A percentile compares a stretch with the other conserved stretches of the same genome.
phyloP scores from a whole-genome alignment of 192 early-diverging fungal genomes.

The Dissophora globulifera region DNA sequence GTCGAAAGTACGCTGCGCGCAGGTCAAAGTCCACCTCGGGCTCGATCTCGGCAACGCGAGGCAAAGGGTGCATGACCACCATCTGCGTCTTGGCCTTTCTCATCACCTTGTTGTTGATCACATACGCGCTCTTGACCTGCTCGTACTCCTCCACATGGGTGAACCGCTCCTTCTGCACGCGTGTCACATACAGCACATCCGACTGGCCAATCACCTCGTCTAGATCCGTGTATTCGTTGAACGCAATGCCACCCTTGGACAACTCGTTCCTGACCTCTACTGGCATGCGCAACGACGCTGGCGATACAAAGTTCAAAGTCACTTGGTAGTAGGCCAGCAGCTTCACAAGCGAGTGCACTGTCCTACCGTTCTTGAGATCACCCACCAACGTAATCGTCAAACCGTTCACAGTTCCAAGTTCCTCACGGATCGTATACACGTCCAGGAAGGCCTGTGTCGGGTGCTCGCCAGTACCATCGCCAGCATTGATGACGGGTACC shows the following conservation, averaged over 20 bases:
- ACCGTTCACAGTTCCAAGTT: conserved; percentile 95
- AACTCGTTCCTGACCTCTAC: conserved; percentile 81
- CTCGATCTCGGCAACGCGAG: conserved; percentile 93
- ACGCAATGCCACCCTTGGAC: conserved; percentile 57
- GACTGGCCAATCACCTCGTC: conserved; percentile 85
- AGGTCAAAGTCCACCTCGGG: conserved; percentile 98
- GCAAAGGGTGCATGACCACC: conserved; percentile 99
- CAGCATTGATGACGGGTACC: conserved; percentile 96
- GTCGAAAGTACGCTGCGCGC: conserved; percentile 97
- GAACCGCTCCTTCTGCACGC: conserved; percentile 98
- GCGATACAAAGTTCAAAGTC: conserved; percentile 93
- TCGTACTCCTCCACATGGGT: conserved; percentile 81
- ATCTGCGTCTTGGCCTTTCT: conserved; percentile 92
- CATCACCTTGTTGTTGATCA: conserved; percentile 90
- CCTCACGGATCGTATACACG: conserved; percentile 74
- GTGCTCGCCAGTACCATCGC: conserved; percentile 98
- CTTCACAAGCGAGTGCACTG: conserved; percentile 94
- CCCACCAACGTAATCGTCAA: conserved; percentile 95
- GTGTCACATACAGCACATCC: conserved; percentile 97
- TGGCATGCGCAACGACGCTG: conserved; percentile 85
- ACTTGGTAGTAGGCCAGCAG: conserved; percentile 92
- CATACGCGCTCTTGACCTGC: conserved; percentile 74
- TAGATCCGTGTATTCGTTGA: conserved; percentile 77
- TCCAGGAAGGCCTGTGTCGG: conserved; percentile 98
- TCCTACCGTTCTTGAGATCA: conserved; percentile 97